phyloP scores from a whole-genome alignment of 495 filamentous ascomycete genomes.

The Aspergillus saccharolyticus region DNA sequence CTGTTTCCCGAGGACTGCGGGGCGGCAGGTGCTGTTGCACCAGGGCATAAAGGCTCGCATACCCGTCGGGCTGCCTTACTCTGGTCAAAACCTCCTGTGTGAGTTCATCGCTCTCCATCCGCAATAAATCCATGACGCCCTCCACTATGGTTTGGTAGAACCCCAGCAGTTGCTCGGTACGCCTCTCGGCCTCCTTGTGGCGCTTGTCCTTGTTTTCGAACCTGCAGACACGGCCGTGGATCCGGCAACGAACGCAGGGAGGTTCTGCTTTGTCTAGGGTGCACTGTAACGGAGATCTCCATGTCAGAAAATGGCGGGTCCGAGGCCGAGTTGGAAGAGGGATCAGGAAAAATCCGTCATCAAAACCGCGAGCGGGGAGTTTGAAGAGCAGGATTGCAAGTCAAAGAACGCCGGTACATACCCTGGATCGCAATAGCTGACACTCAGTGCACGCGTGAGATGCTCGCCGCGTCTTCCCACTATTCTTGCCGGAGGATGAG shows the following conservation, averaged over 20 bases:
- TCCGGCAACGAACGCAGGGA: neutral
- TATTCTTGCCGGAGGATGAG: conserved; percentile 26
- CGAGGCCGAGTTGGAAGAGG: neutral
- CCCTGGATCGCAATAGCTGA: conserved; percentile 40
- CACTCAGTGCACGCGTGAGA: conserved; percentile 42
- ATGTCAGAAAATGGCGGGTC: neutral
- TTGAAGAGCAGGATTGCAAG: too few species aligned
- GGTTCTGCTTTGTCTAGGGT: neutral
- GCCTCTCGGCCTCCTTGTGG: neutral
- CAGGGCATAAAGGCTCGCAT: too few species aligned
- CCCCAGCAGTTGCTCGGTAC: neutral
- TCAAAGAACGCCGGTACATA: conserved; percentile 9
- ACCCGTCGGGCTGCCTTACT: neutral
- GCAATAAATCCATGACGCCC: neutral
- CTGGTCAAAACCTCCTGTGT: neutral
- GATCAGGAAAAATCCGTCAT: neutral
- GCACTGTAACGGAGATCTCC: neutral
- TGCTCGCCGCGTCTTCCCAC: conserved; percentile 31
- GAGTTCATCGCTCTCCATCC: neutral
- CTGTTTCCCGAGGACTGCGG: too few species aligned
- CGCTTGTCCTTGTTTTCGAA: neutral
- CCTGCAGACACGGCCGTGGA: neutral
- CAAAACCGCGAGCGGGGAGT: neutral
- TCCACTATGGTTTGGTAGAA: neutral
- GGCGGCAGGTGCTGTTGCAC: too few species aligned